phyloP scores from a whole-genome alignment of 1,284 basidiomycete genomes.

The Leucoagaricus sp. region DNA sequence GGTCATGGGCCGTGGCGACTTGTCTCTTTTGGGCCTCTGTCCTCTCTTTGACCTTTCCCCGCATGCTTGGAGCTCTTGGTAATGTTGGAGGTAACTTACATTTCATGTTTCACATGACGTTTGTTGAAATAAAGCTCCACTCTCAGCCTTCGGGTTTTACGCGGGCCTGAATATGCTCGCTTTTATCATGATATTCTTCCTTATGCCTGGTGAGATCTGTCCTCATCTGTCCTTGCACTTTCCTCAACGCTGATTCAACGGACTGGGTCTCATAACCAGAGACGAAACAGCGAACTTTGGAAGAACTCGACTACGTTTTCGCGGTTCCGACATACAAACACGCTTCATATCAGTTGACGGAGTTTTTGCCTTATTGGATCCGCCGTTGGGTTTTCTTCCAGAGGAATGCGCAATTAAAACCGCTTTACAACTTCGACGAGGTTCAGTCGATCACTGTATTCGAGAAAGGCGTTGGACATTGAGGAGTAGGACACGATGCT shows the following conservation, averaged over 20 bases:
- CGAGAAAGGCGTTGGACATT: constrained; percentile 12
- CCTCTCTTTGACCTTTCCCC: constrained; percentile 61
- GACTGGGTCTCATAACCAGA: constrained; percentile 35
- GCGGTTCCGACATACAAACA: constrained; percentile 59
- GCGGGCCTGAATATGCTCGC: constrained; percentile 55
- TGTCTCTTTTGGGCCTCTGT: constrained; percentile 55
- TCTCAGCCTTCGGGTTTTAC: constrained; percentile 35
- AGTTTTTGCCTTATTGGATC: constrained; percentile 63
- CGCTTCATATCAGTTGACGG: constrained; percentile 54
- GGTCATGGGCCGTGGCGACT: constrained; percentile 56
- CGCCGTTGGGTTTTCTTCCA: constrained; percentile 54
- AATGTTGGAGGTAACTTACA: constrained; percentile 29
- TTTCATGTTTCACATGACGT: too few relatives aligned
- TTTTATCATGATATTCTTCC: constrained; percentile 54
- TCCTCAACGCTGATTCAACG: background rate
- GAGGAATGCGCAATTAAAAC: constrained; percentile 40
- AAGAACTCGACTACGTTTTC: constrained; percentile 56
- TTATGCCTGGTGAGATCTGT: constrained; percentile 48
- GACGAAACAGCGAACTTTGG: constrained; percentile 71
- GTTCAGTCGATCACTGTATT: constrained; percentile 28
- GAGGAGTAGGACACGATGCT: too few relatives aligned
- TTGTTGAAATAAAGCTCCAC: too few relatives aligned
- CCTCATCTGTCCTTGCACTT: background rate
- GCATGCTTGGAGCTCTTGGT: constrained; percentile 48
- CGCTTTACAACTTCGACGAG: constrained; percentile 55